phyloP scores from a whole-genome alignment of 2,329 filamentous ascomycete species.

The Xylaria sp. region DNA sequence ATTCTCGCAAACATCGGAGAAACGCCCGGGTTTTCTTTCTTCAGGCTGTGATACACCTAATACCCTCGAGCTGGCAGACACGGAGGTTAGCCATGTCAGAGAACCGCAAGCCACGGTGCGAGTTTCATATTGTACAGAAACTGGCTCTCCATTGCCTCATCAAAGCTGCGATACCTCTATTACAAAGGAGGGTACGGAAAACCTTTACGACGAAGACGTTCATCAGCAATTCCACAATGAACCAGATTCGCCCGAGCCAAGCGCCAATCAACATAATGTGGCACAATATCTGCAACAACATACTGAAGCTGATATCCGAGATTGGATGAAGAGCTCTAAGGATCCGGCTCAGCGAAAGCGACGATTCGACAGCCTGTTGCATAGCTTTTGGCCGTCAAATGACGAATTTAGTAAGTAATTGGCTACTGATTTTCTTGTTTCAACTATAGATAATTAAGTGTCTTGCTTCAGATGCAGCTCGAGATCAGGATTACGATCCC shows the following conservation, averaged over 20 bases:
- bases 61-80: too few species aligned
- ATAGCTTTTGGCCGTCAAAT: slow-evolving; percentile 17
- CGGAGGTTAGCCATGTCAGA: too few species aligned
- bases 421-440: neutral
- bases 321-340: slow-evolving; percentile 8
- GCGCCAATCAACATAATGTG: neutral
- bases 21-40: neutral
- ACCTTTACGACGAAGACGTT: too few species aligned
- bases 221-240: too few species aligned
- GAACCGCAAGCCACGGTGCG: too few species aligned
- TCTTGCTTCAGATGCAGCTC: slow-evolving; percentile 3
- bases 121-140: too few species aligned
- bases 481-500: slow-evolving; percentile 15
- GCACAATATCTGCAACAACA: neutral
- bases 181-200: too few species aligned
- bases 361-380: slow-evolving; percentile 18
- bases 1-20: too few species aligned
- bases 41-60: too few species aligned
- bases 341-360: neutral
- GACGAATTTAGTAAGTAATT: slow-evolving; percentile 21
- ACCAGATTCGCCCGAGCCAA: neutral
- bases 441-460: neutral
- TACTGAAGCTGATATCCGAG: neutral
- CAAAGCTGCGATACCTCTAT: too few species aligned
- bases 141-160: too few species aligned